Evolutionary conservation across 495 filamentous ascomycete genomes (phyloP).

Genomic region (Evernia prunastri): DNA sequence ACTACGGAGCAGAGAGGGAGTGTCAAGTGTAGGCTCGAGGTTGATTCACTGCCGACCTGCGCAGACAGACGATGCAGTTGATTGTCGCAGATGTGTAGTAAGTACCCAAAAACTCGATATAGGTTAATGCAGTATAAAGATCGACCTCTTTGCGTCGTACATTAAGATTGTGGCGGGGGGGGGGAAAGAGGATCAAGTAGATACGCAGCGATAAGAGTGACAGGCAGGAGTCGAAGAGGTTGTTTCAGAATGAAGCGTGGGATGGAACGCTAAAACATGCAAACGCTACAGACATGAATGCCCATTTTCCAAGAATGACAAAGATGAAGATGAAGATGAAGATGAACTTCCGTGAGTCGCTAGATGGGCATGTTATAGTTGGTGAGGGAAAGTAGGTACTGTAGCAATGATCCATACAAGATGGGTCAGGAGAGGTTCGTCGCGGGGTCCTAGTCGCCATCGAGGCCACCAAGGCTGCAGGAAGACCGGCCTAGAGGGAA

Average conservation of each 20-base stretch:
- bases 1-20: neutral
- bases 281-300: neutral
- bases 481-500: conserved; percentile 4
- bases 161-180: conserved; percentile 10
- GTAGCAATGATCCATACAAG: too few relatives aligned
- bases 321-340: neutral
- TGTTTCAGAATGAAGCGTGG: conserved; percentile 11
- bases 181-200: neutral
- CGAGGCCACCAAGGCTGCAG: conserved; percentile 20
- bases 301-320: neutral
- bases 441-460: conserved; percentile 21
- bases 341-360: neutral
- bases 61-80: neutral
- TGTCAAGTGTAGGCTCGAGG: conserved; percentile 13
- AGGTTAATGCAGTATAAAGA: neutral
- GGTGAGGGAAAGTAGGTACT: neutral
- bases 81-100: neutral
- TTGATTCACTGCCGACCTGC: neutral
- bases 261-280: conserved; percentile 12
- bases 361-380: neutral
- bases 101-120: neutral
- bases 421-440: conserved; percentile 6
- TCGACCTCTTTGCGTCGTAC: conserved; percentile 1
- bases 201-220: conserved; percentile 15
- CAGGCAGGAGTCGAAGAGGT: conserved; percentile 3